Base-by-base conservation (phyloP, 176 grass and related monocot species). In the Paspalum notatum region DNA sequence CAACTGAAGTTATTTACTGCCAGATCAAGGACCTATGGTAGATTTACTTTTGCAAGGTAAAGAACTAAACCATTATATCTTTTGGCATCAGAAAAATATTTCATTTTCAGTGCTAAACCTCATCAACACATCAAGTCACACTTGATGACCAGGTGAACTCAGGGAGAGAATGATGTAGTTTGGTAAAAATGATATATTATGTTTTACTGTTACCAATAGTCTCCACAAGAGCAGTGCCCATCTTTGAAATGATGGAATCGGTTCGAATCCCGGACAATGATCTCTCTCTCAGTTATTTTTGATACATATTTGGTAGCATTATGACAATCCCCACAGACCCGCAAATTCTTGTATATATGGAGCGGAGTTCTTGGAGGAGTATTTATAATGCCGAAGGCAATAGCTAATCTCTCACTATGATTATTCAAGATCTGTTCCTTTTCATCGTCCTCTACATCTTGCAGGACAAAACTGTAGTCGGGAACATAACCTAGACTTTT, bases 231-330 rank as follows among this genome's bases (percentile, higher is more conserved):
- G 78, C 92, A 94, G 6, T 63, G 49, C 9, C 92, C 89, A 80
- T 91, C 83, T 88, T 84, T 89, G 43, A 94, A 94, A 71, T 91
- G 92, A 66, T 94, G 92, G 62, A 94, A 94, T 12, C 92, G 86
- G 45, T 94, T 94, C 74, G 92, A 91, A 84, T 94, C 92, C 54
- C 86, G 89, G 17, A 94, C 83, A 22, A 91, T 86, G 76, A 94
- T 91, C 76, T 91, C 86, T 71, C 92, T 86, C 56, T 91, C 80
- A 20, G 89, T 89, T 78, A 94, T 82, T 76, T 80, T 91, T 16
- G 86, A 94, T 75, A 94, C 91, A 72, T 89, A 89, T 56, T 94
- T 94, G 50, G 92, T 94, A 43, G 92, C 92, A 75, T 78, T 94
- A 73, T 94, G 92, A 43, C 92, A 94, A 78, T 91, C 92, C 59